These are phyloP conservation scores for Hibiscus mutabilis DNA, from an alignment of 345 rosid genomes.

Conservation along the genomic window DNA sequence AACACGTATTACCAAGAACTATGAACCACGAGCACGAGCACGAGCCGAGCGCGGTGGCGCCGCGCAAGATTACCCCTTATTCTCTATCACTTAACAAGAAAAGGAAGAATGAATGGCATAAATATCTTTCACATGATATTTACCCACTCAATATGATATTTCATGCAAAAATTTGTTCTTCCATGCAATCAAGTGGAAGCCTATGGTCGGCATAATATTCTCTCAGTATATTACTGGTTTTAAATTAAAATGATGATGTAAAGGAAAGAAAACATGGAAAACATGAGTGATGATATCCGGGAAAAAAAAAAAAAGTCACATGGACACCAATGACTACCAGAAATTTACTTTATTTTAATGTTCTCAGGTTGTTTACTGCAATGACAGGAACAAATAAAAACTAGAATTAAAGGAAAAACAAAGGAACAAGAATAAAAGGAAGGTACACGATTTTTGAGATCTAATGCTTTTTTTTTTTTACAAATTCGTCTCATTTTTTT, in stretches of 20 bases:
- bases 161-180: conserved; percentile 1
- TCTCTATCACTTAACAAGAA: too few species aligned
- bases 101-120: too few species aligned
- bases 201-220: neutral
- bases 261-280: neutral
- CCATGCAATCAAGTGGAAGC: neutral
- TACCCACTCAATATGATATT: too few species aligned
- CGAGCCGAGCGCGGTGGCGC: too few species aligned
- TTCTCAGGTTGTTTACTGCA: conserved; percentile 35
- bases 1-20: too few species aligned
- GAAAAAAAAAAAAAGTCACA: neutral
- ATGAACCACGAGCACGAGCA: too few species aligned
- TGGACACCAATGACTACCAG: conserved; percentile 7
- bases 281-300: too few species aligned
- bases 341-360: conserved; percentile 15
- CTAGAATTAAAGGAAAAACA: conserved; percentile 11
- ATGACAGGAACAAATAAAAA: conserved; percentile 35
- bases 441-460: conserved; percentile 31
- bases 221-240: neutral
- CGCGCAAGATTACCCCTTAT: too few species aligned
- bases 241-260: neutral
- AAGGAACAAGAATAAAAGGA: conserved; percentile 13
- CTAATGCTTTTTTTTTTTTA: conserved; percentile 15
- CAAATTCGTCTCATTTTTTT: conserved; percentile 13
- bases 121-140: too few species aligned